Evolutionary conservation across 257 asterid genomes (phyloP).

Genomic region (Coffea eugenioides): DNA sequence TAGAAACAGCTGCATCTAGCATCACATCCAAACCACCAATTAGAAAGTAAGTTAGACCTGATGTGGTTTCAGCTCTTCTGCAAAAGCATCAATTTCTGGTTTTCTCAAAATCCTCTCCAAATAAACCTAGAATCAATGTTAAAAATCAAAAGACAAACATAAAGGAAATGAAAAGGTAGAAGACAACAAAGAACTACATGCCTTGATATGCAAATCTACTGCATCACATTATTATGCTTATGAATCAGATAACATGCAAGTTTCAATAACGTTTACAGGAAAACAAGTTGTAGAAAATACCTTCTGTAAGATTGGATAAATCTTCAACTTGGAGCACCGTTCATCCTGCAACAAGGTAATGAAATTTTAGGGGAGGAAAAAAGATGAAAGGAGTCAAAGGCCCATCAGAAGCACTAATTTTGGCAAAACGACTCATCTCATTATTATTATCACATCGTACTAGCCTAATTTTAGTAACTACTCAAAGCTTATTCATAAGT

Average conservation of each 20-base stretch:
- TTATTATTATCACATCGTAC: not conserved
- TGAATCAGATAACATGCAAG: not conserved
- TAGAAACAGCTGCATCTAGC: slow-evolving; percentile 11
- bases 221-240: not conserved
- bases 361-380: not conserved
- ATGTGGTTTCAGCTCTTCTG: slow-evolving; percentile 95
- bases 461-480: slow-evolving; percentile 8
- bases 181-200: not conserved
- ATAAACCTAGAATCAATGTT: slow-evolving; percentile 66
- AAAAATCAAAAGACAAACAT: not conserved
- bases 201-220: not conserved
- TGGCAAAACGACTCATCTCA: not conserved
- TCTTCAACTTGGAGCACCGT: slow-evolving; percentile 92
- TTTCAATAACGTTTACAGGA: slow-evolving; percentile 6
- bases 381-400: not conserved
- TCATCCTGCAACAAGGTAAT: slow-evolving; percentile 65
- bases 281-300: slow-evolving; percentile 37
- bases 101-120: slow-evolving; percentile 93
- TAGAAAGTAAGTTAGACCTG: slow-evolving; percentile 52
- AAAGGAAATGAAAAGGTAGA: not conserved
- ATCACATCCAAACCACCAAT: not conserved
- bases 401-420: not conserved
- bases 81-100: slow-evolving; percentile 96
- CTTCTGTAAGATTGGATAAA: slow-evolving; percentile 97
- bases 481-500: not conserved